These are phyloP conservation scores for Cystofilobasidium ferigula DNA, from an alignment of 768 basidiomycete species.

Conservation along the genomic window DNA sequence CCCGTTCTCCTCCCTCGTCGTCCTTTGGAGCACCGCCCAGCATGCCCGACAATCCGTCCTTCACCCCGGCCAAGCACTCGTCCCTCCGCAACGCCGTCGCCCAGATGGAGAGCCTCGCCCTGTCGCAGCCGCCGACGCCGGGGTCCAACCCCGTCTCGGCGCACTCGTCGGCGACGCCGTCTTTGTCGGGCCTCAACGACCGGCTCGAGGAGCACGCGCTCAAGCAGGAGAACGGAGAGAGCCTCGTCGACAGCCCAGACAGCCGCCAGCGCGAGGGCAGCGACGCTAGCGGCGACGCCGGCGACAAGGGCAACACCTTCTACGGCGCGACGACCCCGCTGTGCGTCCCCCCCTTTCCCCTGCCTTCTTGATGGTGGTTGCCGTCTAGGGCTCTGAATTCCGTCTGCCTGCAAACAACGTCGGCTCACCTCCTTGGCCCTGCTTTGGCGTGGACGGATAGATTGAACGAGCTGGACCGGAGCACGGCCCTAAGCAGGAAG, in stretches of 20 bases:
- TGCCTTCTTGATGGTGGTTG: neutral
- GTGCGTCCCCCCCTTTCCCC: slow-evolving; percentile 2
- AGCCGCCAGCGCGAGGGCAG: neutral
- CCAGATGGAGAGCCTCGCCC: slow-evolving; percentile 17
- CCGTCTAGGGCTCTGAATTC: too few species aligned
- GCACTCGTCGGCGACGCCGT: neutral
- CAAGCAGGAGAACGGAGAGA: slow-evolving; percentile 2
- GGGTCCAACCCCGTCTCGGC: neutral
- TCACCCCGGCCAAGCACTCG: slow-evolving; percentile 22
- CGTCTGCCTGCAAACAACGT: too few species aligned
- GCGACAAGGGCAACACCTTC: slow-evolving; percentile 15
- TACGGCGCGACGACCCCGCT: slow-evolving; percentile 19
- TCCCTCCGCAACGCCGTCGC: slow-evolving; percentile 18
- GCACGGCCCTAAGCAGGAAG: slow-evolving; percentile 20
- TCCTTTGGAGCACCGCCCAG: too few species aligned
- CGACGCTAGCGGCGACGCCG: neutral
- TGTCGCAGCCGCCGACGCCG: slow-evolving; percentile 3
- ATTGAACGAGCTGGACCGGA: slow-evolving; percentile 22
- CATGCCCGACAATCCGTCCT: slow-evolving; percentile 13
- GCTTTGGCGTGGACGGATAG: neutral
- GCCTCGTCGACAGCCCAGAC: neutral
- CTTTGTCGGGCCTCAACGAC: slow-evolving; percentile 3
- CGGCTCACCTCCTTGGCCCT: neutral
- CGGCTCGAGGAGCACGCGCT: neutral
- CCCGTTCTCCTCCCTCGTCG: neutral